Evolutionary conservation across 352 stramenopile species (phyloP).

Genomic region (Phytopythium ostracodes): DNA sequence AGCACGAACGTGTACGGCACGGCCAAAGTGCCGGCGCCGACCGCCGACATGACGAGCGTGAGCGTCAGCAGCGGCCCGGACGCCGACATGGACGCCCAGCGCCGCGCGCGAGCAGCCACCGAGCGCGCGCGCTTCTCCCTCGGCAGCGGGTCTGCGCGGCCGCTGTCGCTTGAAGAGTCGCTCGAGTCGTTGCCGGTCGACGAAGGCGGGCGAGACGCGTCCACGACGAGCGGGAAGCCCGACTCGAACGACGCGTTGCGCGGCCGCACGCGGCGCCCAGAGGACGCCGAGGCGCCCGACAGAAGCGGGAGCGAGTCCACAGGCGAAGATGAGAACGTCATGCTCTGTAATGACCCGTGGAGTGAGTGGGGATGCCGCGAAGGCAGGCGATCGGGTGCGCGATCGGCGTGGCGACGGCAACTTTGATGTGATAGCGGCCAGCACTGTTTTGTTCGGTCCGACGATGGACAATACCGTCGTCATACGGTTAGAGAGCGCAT

Average conservation of each 20-base stretch:
- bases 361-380: not conserved
- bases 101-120: not conserved
- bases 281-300: slow-evolving; percentile 10
- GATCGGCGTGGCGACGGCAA: not conserved
- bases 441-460: not conserved
- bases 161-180: slow-evolving; percentile 7
- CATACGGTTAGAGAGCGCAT: not conserved
- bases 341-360: not conserved
- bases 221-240: slow-evolving; percentile 26
- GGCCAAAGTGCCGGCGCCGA: slow-evolving; percentile 47
- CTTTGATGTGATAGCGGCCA: no score
- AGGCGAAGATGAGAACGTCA: not conserved
- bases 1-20: slow-evolving; percentile 70
- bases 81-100: not conserved
- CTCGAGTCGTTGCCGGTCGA: not conserved
- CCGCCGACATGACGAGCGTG: slow-evolving; percentile 58
- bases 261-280: slow-evolving; percentile 9
- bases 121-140: not conserved
- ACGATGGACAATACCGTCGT: not conserved
- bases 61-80: slow-evolving; percentile 15
- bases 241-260: slow-evolving; percentile 30
- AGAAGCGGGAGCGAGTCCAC: slow-evolving; percentile 23
- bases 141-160: not conserved
- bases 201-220: slow-evolving; percentile 7
- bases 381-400: not conserved